Percentiles rank a stretch among this genome's conserved stretches.
phyloP scores from a whole-genome alignment of 768 basidiomycete species.

The Suillus subalutaceus region DNA sequence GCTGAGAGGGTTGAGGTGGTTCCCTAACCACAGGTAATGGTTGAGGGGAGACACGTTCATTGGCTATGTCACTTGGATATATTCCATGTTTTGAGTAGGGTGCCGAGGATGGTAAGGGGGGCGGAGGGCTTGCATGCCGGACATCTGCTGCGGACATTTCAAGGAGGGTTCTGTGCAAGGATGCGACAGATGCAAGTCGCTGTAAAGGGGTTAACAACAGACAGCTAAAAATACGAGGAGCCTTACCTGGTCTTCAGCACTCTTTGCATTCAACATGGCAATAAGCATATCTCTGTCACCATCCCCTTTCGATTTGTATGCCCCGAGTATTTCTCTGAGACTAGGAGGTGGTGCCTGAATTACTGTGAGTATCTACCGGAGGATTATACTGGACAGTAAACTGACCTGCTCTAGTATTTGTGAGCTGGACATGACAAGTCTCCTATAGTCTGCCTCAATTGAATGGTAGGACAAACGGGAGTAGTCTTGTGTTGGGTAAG shows the following conservation, averaged over 20 bases:
- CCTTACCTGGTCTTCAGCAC: constrained; percentile 88
- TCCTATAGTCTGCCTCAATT: constrained; percentile 22
- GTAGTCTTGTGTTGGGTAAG: constrained; percentile 22
- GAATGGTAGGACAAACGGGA: constrained; percentile 18
- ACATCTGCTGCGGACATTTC: constrained; percentile 49
- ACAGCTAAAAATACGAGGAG: background rate
- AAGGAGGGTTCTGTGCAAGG: constrained; percentile 71
- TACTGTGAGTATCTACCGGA: constrained; percentile 4
- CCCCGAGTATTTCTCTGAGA: constrained; percentile 83
- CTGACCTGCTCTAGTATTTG: constrained; percentile 50
- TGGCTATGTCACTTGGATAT: constrained; percentile 19
- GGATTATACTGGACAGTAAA: background rate
- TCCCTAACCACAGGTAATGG: constrained; percentile 26
- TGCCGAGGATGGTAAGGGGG: constrained; percentile 42
- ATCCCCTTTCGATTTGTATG: constrained; percentile 84
- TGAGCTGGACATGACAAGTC: constrained; percentile 48
- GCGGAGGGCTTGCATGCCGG: constrained; percentile 33
- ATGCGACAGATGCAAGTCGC: constrained; percentile 72
- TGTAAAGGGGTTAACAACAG: constrained; percentile 31
- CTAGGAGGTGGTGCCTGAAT: constrained; percentile 76
- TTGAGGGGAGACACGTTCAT: constrained; percentile 19
- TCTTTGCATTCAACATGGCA: constrained; percentile 89
- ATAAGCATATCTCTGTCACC: constrained; percentile 92
- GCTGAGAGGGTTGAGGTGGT: constrained; percentile 38
- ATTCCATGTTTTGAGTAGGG: constrained; percentile 33